Base-by-base conservation (phyloP, 164 flowering plant genomes). In the Magnolia kwangsiensis region DNA sequence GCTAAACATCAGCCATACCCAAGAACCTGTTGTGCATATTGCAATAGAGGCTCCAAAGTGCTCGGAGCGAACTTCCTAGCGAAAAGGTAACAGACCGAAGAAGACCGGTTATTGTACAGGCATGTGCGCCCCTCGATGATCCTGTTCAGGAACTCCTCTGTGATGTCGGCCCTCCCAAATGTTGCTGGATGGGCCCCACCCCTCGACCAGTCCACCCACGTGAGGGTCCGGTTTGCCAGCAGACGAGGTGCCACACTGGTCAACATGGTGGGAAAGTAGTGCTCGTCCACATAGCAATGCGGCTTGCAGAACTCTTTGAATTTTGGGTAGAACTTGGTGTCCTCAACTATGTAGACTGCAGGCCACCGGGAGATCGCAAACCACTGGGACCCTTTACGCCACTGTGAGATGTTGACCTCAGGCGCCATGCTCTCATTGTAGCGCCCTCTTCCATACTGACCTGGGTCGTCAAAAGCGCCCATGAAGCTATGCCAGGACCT, bases 311-410 rank as follows among this genome's bases (percentile, higher is more conserved):
- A 95, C 65, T 88, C 87, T 29, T 77, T 78, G 77, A 93, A 93
- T 77, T 88, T 90, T 0, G 92, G 93, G 84, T 92, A 89, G 78
- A 80, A 89, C 23, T 49, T 81, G 19, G 79, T 78, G 77, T 95
- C 98, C 76, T 83, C 80, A 13, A 95, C 84, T 18, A 92, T 82
- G 51, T 67, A 73, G n/a, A 89, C 50, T 11, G 95, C 97, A n/a
- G 90, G 90, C 77, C 72, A 82, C 37, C 97, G 81, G 49, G 87
- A 86, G 20, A 93, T 67, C 77, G 93, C 95, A 76, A 95, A 95
- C 97, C 97, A 95, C 78, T 95, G 98, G 19, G 98, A 88, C n/a
- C 90, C 95, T 84, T 95, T 95, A 4, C 98, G 90, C 98, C 98
- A 95, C 11, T 91, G 75, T 2, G 87, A 74, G 63, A 93, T 76